Evolutionary conservation across 2,329 filamentous ascomycete genomes (phyloP), one percentile per base, ranked within the genome.

Genomic region (Rugonectria rugulosa): DNA sequence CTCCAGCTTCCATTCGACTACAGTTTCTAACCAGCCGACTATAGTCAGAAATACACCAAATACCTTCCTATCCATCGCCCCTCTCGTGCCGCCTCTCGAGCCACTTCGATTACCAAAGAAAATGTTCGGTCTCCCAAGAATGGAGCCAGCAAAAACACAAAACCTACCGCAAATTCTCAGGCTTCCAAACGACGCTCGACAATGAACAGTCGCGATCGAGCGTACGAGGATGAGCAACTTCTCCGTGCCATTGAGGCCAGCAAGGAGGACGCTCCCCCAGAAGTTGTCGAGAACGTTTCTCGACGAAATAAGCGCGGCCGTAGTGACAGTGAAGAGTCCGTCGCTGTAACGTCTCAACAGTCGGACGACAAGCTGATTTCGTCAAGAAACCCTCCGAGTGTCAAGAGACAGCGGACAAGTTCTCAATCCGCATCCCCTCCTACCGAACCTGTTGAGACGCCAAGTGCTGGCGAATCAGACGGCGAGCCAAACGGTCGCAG

Each of bases 141-240:
- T 70, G 81, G 77, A 64, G 80, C 78, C 67, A 79, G 77, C 65
- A 86, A 84, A 76, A 85, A 72, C 70, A 84, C 77, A 61, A 85
- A 80, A 42, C 79, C 79, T 49, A 79, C 79, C 9, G 76, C 79
- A 1, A 71, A 76, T 10, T 77, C 76, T 37, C 82, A 86, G 49
- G 82, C 49, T 11, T 63, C 88, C 31, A 98, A 97, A 73, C 86
- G 95, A 56, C 86, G 95, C 23, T 97, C 92, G 17, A 99, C 95
- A 6, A 97, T 98, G 92, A 97, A 98, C 70, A 99, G 95, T 72
- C 87, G 94, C 59, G 90, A 92, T 72, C 93, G 94, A 36, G 94
- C 92, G 19, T 98, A 98, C 67, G 93, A 98, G 62, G 95, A 99
- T 74, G 93, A 96, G 66, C 88, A 93, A 68, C 75, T 99, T 32